Evolutionary conservation across 2,329 filamentous ascomycete species (phyloP).

Genomic region (Nemania sp.): DNA sequence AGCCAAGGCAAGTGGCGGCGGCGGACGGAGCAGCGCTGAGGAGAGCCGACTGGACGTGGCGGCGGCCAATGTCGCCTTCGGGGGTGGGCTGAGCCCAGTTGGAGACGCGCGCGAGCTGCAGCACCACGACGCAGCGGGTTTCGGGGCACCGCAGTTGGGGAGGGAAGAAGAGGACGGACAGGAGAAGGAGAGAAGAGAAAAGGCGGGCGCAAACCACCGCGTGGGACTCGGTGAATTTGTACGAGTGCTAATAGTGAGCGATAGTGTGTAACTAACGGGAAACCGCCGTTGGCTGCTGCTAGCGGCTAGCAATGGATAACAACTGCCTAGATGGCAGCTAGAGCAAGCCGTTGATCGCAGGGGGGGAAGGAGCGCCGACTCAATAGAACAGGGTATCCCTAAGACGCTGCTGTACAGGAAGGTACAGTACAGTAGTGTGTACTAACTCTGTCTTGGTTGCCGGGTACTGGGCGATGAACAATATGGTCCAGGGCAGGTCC

Average conservation of each 20-base stretch:
- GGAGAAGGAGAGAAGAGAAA: slow-evolving; percentile 1
- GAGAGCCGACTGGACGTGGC: slow-evolving; percentile 23
- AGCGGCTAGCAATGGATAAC: slow-evolving; percentile 12
- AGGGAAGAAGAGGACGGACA: background rate
- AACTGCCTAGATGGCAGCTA: no score
- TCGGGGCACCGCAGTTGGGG: slow-evolving; percentile 11
- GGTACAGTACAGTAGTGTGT: no score
- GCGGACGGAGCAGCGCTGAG: slow-evolving; percentile 15
- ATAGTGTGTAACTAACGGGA: slow-evolving; percentile 6
- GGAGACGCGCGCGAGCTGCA: slow-evolving; percentile 36
- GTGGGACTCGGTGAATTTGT: slow-evolving; percentile 40
- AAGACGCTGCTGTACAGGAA: no score
- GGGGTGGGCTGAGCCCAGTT: slow-evolving; percentile 41
- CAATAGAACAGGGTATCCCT: no score
- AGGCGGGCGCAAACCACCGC: slow-evolving; percentile 10
- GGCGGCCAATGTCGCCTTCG: slow-evolving; percentile 40
- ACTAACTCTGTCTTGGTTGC: no score
- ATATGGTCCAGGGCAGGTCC: no score
- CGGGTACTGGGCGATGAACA: no score
- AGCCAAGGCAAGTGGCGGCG: slow-evolving; percentile 16
- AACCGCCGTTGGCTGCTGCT: slow-evolving; percentile 19
- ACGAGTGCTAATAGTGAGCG: slow-evolving; percentile 32
- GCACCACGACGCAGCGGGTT: slow-evolving; percentile 31
- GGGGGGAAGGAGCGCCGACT: no score
- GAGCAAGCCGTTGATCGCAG: no score